These are phyloP conservation scores for Saturnispora silvae DNA, from an alignment of 805 yeast species.

Conservation along the genomic window DNA sequence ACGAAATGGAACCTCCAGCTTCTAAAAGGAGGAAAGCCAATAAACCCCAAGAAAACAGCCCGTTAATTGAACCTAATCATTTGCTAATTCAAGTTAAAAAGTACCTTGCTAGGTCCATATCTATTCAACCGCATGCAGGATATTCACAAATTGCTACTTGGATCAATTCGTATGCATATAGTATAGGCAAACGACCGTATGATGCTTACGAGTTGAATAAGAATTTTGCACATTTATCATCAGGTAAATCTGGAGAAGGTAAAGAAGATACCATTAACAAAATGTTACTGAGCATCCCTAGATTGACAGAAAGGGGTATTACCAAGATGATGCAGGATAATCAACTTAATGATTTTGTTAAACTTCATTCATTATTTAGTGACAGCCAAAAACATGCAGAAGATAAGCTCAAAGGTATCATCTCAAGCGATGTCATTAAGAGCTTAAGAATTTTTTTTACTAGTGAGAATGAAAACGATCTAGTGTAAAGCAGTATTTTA, in stretches of 20 bases:
- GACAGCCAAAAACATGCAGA: background rate
- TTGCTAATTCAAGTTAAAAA: constrained; percentile 32
- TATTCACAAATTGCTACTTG: constrained; percentile 38
- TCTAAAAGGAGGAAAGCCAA: constrained; percentile 1
- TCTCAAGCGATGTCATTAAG: constrained; percentile 39
- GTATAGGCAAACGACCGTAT: constrained; percentile 41
- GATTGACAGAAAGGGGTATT: constrained; percentile 44
- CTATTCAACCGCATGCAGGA: constrained; percentile 40
- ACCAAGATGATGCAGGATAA: constrained; percentile 30
- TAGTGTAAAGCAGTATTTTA: background rate
- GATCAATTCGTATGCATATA: constrained; percentile 46
- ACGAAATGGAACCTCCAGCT: constrained; percentile 4
- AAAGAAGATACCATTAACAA: constrained; percentile 35
- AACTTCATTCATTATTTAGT: constrained; percentile 4
- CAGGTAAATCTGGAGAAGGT: constrained; percentile 43
- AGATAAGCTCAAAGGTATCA: constrained; percentile 8
- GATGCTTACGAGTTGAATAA: constrained; percentile 47
- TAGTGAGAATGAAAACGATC: constrained; percentile 31
- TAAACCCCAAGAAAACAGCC: constrained; percentile 5
- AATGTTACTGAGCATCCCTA: constrained; percentile 45
- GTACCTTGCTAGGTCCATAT: constrained; percentile 38
- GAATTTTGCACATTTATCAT: constrained; percentile 45
- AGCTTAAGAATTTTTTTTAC: constrained; percentile 39
- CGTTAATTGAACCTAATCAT: constrained; percentile 19
- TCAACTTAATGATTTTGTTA: constrained; percentile 6